A percentile compares a stretch with the other conserved stretches of the same genome.
These are phyloP conservation scores for Hypoxylon sp. DNA, from an alignment of 2,329 filamentous ascomycete genomes.

Conservation along the genomic window DNA sequence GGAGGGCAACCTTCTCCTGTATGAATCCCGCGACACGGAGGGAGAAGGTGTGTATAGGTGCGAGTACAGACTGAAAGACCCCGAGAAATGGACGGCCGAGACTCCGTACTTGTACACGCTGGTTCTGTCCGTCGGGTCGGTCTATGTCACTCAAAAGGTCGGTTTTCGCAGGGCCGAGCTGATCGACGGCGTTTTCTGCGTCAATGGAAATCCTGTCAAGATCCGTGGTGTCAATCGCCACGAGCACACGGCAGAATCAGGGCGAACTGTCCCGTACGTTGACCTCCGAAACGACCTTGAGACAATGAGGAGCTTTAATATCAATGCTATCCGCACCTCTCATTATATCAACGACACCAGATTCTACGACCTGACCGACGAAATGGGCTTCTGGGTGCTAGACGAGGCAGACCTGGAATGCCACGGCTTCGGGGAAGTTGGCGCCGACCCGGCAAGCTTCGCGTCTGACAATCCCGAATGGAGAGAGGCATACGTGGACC, in stretches of 20 bases:
- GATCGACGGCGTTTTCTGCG: slow-evolving; percentile 65
- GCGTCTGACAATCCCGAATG: slow-evolving; percentile 68
- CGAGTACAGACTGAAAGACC: slow-evolving; percentile 52
- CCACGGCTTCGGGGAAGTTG: slow-evolving; percentile 58
- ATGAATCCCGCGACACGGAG: slow-evolving; percentile 35
- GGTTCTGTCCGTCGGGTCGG: slow-evolving; percentile 47
- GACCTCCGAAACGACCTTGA: slow-evolving; percentile 68
- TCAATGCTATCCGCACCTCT: slow-evolving; percentile 73
- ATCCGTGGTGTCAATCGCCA: slow-evolving; percentile 75
- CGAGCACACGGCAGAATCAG: slow-evolving; percentile 70
- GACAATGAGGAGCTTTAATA: slow-evolving; percentile 72
- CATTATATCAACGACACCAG: slow-evolving; percentile 70
- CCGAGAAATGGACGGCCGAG: slow-evolving; percentile 74
- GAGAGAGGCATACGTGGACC: slow-evolving; percentile 71
- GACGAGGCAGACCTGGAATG: slow-evolving; percentile 65
- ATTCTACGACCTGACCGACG: slow-evolving; percentile 68
- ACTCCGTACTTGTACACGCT: slow-evolving; percentile 68
- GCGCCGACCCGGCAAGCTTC: slow-evolving; percentile 55
- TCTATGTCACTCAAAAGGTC: slow-evolving; percentile 60
- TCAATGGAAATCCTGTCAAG: slow-evolving; percentile 71
- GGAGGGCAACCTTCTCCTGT: slow-evolving; percentile 42
- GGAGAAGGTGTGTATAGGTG: slow-evolving; percentile 53
- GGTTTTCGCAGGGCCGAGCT: slow-evolving; percentile 71
- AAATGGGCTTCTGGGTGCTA: slow-evolving; percentile 70
- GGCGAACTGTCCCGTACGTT: slow-evolving; percentile 67